Percentiles rank a stretch among this genome's conserved stretches.
Evolutionary conservation across 495 filamentous ascomycete species (phyloP).

Genomic region (Hyaloscypha hepaticicola): DNA sequence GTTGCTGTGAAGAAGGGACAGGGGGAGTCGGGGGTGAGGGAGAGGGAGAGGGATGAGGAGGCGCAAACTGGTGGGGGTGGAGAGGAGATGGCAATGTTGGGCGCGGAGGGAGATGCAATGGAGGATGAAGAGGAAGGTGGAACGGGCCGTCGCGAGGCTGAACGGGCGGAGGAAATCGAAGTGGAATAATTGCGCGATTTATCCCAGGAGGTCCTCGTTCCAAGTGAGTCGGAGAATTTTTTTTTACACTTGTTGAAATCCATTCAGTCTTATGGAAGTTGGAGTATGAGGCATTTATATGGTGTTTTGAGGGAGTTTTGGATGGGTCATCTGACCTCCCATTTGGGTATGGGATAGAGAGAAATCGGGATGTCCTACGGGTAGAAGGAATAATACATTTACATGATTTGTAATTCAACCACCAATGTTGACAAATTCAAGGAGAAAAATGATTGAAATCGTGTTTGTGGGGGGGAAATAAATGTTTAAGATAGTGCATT

Average conservation of each 20-base stretch:
- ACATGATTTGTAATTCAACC: neutral
- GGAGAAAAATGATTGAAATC: neutral
- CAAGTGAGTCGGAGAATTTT: neutral
- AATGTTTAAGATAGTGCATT: neutral
- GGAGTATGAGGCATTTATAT: constrained; percentile 1
- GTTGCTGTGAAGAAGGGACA: constrained; percentile 59
- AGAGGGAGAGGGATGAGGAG: constrained; percentile 33
- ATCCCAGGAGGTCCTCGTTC: neutral
- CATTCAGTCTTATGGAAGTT: neutral
- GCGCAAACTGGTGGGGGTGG: constrained; percentile 45
- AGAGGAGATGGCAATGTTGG: constrained; percentile 22
- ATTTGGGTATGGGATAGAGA: neutral
- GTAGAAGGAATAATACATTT: neutral
- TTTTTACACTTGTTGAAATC: neutral
- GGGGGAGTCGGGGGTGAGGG: constrained; percentile 27
- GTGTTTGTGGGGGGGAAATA: neutral
- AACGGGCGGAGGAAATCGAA: neutral
- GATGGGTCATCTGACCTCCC: neutral
- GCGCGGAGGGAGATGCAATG: constrained; percentile 3
- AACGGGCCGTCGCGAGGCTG: too few species aligned
- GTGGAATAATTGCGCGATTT: constrained; percentile 1
- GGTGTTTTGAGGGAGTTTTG: neutral
- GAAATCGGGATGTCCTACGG: neutral
- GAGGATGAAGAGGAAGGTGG: constrained; percentile 23
- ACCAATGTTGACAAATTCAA: neutral